These are phyloP conservation scores for Aspergillus pseudoterreus DNA, from an alignment of 2,329 filamentous ascomycete genomes.

Conservation along the genomic window DNA sequence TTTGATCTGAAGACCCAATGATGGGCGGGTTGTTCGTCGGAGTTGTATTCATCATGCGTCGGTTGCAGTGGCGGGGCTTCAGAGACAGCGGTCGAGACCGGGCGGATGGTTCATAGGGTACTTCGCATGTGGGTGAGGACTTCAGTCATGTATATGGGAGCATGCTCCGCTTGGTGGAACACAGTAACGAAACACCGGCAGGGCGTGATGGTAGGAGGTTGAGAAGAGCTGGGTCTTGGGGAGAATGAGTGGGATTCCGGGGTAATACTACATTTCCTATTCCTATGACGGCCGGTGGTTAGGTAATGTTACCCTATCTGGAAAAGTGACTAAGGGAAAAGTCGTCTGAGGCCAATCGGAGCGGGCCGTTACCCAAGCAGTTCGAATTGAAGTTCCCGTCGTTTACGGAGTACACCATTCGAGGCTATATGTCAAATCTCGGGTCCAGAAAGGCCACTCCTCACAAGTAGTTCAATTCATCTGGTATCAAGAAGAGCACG, in stretches of 20 bases:
- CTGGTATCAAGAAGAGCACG: conserved; percentile 19
- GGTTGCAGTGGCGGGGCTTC: conserved; percentile 19
- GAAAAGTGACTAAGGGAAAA: too few relatives aligned
- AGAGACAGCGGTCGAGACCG: conserved; percentile 13
- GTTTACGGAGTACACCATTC: too few relatives aligned
- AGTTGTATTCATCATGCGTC: conserved; percentile 20
- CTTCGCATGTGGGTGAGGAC: not conserved
- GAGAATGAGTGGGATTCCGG: conserved; percentile 4
- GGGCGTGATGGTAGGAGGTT: not conserved
- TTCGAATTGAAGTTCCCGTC: too few relatives aligned
- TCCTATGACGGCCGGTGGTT: too few relatives aligned
- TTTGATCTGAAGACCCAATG: conserved; percentile 10
- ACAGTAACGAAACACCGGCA: not conserved
- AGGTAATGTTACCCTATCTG: too few relatives aligned
- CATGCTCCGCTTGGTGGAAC: not conserved
- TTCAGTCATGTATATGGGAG: not conserved
- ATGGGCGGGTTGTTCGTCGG: conserved; percentile 11
- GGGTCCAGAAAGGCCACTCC: too few relatives aligned
- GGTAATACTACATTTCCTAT: conserved; percentile 1
- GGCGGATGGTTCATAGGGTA: conserved; percentile 11
- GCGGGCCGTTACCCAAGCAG: not conserved
- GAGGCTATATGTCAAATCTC: too few relatives aligned
- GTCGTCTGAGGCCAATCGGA: not conserved
- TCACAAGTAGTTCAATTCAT: conserved; percentile 3
- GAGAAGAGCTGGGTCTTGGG: not conserved